Evolutionary conservation across 768 basidiomycete genomes (phyloP).

Genomic region (Pleurotus cornucopiae): DNA sequence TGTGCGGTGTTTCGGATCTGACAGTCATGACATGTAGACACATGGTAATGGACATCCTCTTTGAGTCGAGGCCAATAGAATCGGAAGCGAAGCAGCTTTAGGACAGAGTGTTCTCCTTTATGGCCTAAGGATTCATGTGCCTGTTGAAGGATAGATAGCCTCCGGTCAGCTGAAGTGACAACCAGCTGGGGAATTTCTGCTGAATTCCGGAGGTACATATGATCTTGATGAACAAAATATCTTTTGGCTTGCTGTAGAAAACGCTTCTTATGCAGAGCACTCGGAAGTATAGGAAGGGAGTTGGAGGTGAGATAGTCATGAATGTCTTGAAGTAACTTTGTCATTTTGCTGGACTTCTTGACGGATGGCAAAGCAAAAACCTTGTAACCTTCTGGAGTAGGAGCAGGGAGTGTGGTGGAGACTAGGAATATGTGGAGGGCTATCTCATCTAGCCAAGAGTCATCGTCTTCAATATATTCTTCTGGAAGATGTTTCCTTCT

Average conservation of each 20-base stretch:
- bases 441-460: constrained; percentile 19
- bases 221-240: constrained; percentile 12
- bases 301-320: not conserved
- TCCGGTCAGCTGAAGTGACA: constrained; percentile 10
- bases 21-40: constrained; percentile 22
- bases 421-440: not conserved
- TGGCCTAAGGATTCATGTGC: constrained; percentile 8
- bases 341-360: not conserved
- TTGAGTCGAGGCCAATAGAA: constrained; percentile 24
- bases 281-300: not conserved
- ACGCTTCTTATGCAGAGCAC: not conserved
- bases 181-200: constrained; percentile 11
- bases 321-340: not conserved
- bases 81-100: constrained; percentile 9
- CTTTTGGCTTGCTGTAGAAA: constrained; percentile 3
- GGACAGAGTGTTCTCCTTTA: constrained; percentile 4
- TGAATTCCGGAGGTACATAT: constrained; percentile 11
- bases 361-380: not conserved
- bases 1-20: constrained; percentile 14
- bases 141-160: constrained; percentile 1
- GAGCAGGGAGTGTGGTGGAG: not conserved
- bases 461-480: constrained; percentile 21
- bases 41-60: constrained; percentile 17
- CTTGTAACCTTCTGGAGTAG: not conserved
- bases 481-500: constrained; percentile 15